Base-by-base conservation (phyloP, 306 rosid genomes). In the Acacia melanoxylon region DNA sequence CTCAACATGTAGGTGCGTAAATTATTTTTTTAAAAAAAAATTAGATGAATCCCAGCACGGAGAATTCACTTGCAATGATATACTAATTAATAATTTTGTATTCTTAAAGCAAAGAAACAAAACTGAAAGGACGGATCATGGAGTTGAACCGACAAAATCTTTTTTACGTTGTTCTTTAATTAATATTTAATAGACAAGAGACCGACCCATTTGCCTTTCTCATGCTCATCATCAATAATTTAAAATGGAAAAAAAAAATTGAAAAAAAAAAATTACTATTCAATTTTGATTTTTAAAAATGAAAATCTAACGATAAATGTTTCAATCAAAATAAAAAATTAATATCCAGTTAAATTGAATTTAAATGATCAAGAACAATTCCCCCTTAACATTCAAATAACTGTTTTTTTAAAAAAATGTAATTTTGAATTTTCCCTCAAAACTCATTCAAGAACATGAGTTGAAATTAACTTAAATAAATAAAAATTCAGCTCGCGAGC, bases 201-300 rank as follows among this genome's bases (percentile, higher is more conserved):
- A 72, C 82, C 82, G 87, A 85, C 85, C 85, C 79, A 80, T 61
- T 80, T 49, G 81, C 71, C 63, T 84, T 69, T 58, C 31, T n/a
- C 5, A 9, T n/a, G 6, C 15, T 58, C 15, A 24, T 58, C 25
- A n/a, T n/a, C 31, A 58, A 58, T 58, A 8, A 54, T 54, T 54
- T 20, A 8, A 8, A 54, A 20, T 54, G 62, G 22, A 6, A 19
- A 19, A 52, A 8, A 20, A 48, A 48, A 4, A 14, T 2, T 2
- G 7, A 10, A 58, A 58, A 58, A 8, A 58, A 3, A 4, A 22
- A 22, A n/a, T 3, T 22, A n/a, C 31, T 10, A 10, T 58, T 58
- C 65, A 58, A 9, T 58, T 22, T 8, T 10, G 14, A 56, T 8
- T 11, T 42, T 42, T 0, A n/a, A 56, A 56, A 56, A 56, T 7